Conservation (phyloP, 441 rosid genomes). For the Dalechampia spathulata region DNA sequence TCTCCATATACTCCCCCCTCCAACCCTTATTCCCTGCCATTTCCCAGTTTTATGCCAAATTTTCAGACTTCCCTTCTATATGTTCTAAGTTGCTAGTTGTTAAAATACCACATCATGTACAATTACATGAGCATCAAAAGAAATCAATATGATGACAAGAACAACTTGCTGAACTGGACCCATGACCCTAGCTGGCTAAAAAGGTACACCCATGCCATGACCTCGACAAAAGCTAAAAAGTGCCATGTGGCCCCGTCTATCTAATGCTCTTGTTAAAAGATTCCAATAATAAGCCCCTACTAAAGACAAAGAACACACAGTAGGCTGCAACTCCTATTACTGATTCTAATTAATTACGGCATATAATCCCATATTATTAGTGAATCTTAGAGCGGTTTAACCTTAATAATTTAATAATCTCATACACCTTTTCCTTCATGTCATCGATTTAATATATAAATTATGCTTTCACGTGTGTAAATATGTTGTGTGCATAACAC, state of each 20-base stretch:
- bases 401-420: too few relatives aligned
- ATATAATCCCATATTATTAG: too few relatives aligned
- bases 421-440: background rate
- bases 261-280: background rate
- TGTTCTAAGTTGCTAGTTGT: too few relatives aligned
- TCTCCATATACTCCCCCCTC: conserved; percentile 32
- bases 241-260: background rate
- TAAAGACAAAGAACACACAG: background rate
- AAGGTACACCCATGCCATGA: background rate
- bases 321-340: too few relatives aligned
- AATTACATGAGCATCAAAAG: background rate
- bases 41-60: too few relatives aligned
- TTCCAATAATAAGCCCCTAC: background rate
- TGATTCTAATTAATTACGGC: too few relatives aligned
- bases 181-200: conserved; percentile 4
- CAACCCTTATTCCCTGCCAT: conserved; percentile 35
- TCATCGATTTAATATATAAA: background rate
- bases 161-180: conserved; percentile 1
- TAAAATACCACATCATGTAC: too few relatives aligned
- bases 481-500: background rate
- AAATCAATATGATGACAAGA: background rate
- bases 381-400: too few relatives aligned
- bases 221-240: conserved; percentile 1
- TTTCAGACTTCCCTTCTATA: too few relatives aligned
- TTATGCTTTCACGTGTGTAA: background rate